A percentile compares a stretch with the other conserved stretches of the same genome.
phyloP scores from a whole-genome alignment of 257 asterid genomes.

The Striga asiatica region DNA sequence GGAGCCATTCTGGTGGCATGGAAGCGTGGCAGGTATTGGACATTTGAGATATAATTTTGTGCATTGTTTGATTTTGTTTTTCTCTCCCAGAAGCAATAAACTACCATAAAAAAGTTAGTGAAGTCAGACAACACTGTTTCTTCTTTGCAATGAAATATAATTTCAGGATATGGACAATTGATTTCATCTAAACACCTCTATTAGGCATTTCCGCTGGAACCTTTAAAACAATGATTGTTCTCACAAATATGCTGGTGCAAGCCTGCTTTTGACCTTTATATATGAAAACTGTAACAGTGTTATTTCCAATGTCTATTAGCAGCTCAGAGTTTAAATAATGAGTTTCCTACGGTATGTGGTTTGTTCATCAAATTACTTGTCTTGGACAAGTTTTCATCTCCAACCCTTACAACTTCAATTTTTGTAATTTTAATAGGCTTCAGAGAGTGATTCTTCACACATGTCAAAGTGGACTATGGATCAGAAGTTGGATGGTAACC shows the following conservation, averaged over 20 bases:
- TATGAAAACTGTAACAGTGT: neutral
- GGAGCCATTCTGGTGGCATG: conserved; percentile 30
- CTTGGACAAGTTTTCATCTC: neutral
- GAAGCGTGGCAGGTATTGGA: conserved; percentile 66
- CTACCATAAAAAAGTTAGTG: too few relatives aligned
- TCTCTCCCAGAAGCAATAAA: neutral
- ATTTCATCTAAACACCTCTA: neutral
- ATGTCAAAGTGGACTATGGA: conserved; percentile 40
- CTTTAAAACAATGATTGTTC: conserved; percentile 6
- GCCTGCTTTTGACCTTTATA: neutral
- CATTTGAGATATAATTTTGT: neutral
- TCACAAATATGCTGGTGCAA: neutral
- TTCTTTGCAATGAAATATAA: neutral
- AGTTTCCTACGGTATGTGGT: neutral
- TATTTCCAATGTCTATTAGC: too few relatives aligned
- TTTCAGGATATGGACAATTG: neutral
- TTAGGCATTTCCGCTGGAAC: too few relatives aligned
- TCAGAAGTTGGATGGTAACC: conserved; percentile 30
- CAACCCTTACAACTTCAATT: conserved; percentile 1
- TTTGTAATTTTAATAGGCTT: conserved; percentile 36
- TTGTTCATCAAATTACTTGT: conserved; percentile 6
- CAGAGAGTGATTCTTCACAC: conserved; percentile 28
- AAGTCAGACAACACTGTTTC: neutral
- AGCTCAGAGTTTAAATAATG: neutral
- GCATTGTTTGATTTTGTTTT: conserved; percentile 3